Evolutionary conservation across 805 yeast genomes (phyloP).

Genomic region (Komagataella ulmi): DNA sequence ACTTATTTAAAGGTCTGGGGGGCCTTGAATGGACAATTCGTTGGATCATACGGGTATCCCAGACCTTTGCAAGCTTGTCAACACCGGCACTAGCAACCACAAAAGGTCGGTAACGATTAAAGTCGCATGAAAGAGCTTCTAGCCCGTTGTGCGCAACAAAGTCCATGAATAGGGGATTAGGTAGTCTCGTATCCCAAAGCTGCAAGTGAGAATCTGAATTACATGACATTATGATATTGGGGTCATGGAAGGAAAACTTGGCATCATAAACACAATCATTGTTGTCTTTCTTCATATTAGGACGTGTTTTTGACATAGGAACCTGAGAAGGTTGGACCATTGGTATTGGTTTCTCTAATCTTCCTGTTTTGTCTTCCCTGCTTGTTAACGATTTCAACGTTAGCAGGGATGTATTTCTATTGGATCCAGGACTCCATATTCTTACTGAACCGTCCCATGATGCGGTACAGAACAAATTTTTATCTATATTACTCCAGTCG

Average conservation of each 20-base stretch:
- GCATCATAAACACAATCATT: slow-evolving; percentile 69
- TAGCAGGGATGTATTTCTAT: slow-evolving; percentile 37
- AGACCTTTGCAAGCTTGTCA: slow-evolving; percentile 67
- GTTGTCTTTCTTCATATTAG: slow-evolving; percentile 17
- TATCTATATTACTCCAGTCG: slow-evolving; percentile 22
- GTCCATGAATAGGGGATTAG: slow-evolving; percentile 45
- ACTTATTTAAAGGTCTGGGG: slow-evolving; percentile 62
- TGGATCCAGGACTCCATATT: slow-evolving; percentile 49
- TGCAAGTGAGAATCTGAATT: slow-evolving; percentile 66
- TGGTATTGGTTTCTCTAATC: slow-evolving; percentile 6
- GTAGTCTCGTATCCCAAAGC: slow-evolving; percentile 70
- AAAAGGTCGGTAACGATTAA: slow-evolving; percentile 77
- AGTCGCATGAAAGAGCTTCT: slow-evolving; percentile 73
- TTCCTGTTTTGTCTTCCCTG: slow-evolving; percentile 13
- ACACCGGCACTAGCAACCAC: slow-evolving; percentile 87
- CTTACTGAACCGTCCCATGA: slow-evolving; percentile 92
- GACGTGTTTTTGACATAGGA: slow-evolving; percentile 24
- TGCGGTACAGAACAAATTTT: slow-evolving; percentile 55
- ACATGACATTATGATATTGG: slow-evolving; percentile 53
- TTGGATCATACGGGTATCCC: slow-evolving; percentile 75
- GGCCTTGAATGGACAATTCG: slow-evolving; percentile 31
- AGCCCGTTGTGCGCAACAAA: slow-evolving; percentile 68
- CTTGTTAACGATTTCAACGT: slow-evolving; percentile 29
- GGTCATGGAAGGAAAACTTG: slow-evolving; percentile 74
- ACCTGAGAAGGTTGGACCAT: slow-evolving; percentile 5